These are phyloP conservation scores for Phoma sp. DNA, from an alignment of 2,329 filamentous ascomycete species.

Conservation along the genomic window DNA sequence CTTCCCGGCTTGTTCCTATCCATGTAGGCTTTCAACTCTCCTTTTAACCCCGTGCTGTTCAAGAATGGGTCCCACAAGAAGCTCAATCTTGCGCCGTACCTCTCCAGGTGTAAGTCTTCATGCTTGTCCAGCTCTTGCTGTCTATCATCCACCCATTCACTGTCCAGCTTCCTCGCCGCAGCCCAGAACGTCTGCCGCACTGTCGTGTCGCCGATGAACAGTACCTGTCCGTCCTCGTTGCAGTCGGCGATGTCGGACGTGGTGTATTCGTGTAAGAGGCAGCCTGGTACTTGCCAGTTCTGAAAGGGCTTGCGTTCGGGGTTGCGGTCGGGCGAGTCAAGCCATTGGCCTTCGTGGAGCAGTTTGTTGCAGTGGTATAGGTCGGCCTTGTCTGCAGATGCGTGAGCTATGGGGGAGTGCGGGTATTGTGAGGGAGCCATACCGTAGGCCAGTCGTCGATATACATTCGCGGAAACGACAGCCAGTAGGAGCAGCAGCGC, in stretches of 20 bases:
- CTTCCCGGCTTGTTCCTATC: conserved; percentile 14
- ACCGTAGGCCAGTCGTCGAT: conserved; percentile 18
- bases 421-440: conserved; percentile 2
- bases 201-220: conserved; percentile 68
- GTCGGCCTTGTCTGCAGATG: conserved; percentile 51
- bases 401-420: not conserved
- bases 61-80: conserved; percentile 71
- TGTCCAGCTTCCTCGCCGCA: conserved; percentile 56
- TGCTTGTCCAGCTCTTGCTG: conserved; percentile 39
- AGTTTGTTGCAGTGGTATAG: conserved; percentile 63
- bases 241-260: conserved; percentile 62
- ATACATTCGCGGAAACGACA: conserved; percentile 21
- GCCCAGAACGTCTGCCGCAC: conserved; percentile 69
- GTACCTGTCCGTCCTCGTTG: conserved; percentile 59
- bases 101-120: conserved; percentile 54
- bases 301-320: conserved; percentile 47
- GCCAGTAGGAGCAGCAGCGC: conserved; percentile 16
- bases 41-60: conserved; percentile 57
- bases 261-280: conserved; percentile 65
- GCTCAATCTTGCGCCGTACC: conserved; percentile 57
- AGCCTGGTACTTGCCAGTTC: conserved; percentile 67
- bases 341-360: conserved; percentile 62
- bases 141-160: conserved; percentile 47
- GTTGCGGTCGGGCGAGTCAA: conserved; percentile 45
- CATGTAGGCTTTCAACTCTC: conserved; percentile 52